Evolutionary conservation across 108 stramenopile species (phyloP).

Genomic region (Fistulifera pelliculosa): DNA sequence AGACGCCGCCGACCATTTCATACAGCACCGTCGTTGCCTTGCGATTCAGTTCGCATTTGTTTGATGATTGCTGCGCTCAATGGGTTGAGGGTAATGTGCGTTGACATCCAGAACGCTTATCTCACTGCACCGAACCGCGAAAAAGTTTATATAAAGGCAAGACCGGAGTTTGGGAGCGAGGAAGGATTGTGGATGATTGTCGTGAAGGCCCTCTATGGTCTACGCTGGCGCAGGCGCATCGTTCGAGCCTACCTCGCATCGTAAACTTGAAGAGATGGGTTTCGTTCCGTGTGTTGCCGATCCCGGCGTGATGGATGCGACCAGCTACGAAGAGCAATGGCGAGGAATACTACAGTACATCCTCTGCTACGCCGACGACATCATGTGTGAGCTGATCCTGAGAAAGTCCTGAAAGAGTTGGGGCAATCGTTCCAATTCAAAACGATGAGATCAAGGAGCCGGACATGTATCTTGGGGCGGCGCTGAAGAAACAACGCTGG

Average conservation of each 20-base stretch:
- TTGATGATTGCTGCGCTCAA: constrained; percentile 29
- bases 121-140: constrained; percentile 22
- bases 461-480: constrained; percentile 16
- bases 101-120: constrained; percentile 28
- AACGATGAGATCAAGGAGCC: constrained; percentile 17
- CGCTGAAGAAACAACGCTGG: background rate
- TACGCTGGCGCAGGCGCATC: constrained; percentile 9
- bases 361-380: constrained; percentile 12
- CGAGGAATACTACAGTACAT: constrained; percentile 20
- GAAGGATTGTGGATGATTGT: constrained; percentile 12
- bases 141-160: constrained; percentile 17
- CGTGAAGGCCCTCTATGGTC: constrained; percentile 22
- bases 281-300: constrained; percentile 9
- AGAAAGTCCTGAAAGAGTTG: constrained; percentile 1
- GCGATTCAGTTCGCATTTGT: constrained; percentile 25
- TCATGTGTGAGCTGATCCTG: constrained; percentile 6
- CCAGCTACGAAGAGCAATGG: constrained; percentile 2
- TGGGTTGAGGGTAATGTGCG: constrained; percentile 14
- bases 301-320: constrained; percentile 29
- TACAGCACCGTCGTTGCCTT: constrained; percentile 12
- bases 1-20: background rate
- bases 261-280: constrained; percentile 4
- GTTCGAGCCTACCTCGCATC: constrained; percentile 8
- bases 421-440: constrained; percentile 5
- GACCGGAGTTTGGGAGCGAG: constrained; percentile 12